phyloP scores from a whole-genome alignment of 2,329 filamentous ascomycete genomes.

The Penicillium vulpinum region DNA sequence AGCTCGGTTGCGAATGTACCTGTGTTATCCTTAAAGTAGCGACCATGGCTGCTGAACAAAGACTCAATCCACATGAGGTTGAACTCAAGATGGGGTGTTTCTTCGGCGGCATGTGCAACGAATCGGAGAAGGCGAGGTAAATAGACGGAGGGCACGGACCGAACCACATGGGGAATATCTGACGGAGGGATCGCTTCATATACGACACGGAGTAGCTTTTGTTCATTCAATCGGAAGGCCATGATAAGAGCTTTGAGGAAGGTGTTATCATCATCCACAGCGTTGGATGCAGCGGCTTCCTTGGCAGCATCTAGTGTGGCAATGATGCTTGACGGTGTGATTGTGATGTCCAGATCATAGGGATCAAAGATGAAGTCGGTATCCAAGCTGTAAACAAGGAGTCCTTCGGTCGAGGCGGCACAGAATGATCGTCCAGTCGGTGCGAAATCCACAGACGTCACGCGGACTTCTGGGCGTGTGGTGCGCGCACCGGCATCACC shows the following conservation, averaged over 20 bases:
- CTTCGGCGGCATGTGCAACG: conserved; percentile 81
- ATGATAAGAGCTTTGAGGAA: conserved; percentile 93
- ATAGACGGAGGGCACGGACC: conserved; percentile 79
- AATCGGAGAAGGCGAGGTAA: conserved; percentile 82
- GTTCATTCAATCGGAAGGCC: conserved; percentile 93
- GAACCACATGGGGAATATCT: conserved; percentile 76
- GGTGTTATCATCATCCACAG: conserved; percentile 67
- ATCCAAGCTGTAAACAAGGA: conserved; percentile 91
- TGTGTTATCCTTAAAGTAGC: conserved; percentile 78
- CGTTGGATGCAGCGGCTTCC: conserved; percentile 34
- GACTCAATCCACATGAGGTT: conserved; percentile 91
- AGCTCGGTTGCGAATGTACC: conserved; percentile 81
- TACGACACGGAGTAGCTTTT: conserved; percentile 75
- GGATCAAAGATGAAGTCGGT: conserved; percentile 84
- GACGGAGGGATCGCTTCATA: conserved; percentile 78
- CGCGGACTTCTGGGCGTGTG: conserved; percentile 76
- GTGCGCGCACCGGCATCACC: conserved; percentile 81
- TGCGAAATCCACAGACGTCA: conserved; percentile 81
- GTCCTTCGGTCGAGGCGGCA: conserved; percentile 88
- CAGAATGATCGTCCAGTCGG: conserved; percentile 90
- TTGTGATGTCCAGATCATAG: conserved; percentile 90
- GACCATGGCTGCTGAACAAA: conserved; percentile 75
- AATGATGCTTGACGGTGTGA: conserved; percentile 84
- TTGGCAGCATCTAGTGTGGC: conserved; percentile 62
- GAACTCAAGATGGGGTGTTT: conserved; percentile 91